Conservation (phyloP, 2,329 filamentous ascomycete genomes). For the Westerdykella sp. region DNA sequence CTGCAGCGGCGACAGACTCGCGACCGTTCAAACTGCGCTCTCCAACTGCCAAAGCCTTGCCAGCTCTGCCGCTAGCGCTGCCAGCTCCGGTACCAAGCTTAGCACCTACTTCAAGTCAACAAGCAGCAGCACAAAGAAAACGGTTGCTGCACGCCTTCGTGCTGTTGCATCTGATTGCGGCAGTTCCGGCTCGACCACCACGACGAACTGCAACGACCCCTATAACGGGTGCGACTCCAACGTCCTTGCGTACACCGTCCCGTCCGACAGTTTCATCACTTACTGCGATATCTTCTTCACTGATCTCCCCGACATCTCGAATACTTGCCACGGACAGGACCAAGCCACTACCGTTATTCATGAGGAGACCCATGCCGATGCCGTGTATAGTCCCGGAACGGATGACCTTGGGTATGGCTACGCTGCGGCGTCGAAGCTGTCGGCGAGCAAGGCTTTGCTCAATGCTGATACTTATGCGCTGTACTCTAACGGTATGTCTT, state of each 20-base stretch:
- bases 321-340: conserved; percentile 57
- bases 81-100: conserved; percentile 45
- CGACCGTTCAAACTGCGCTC: conserved; percentile 47
- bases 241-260: conserved; percentile 56
- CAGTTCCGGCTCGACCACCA: conserved; percentile 46
- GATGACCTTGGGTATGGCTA: conserved; percentile 55
- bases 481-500: conserved; percentile 44
- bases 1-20: conserved; percentile 47
- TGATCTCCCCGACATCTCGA: conserved; percentile 45
- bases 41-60: conserved; percentile 51
- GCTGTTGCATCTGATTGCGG: conserved; percentile 51
- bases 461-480: conserved; percentile 60
- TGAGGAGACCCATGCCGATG: conserved; percentile 58
- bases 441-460: conserved; percentile 47
- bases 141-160: conserved; percentile 21
- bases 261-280: conserved; percentile 49
- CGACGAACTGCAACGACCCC: conserved; percentile 55
- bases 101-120: conserved; percentile 60
- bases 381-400: conserved; percentile 50
- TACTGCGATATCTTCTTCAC: conserved; percentile 59
- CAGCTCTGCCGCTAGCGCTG: conserved; percentile 45
- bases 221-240: conserved; percentile 47
- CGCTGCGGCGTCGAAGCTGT: conserved; percentile 42
- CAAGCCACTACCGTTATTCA: conserved; percentile 60
- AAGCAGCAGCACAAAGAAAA: conserved; percentile 39